Evolutionary conservation across 106 monocot species (phyloP).

Genomic region (Dendrobium nobile): DNA sequence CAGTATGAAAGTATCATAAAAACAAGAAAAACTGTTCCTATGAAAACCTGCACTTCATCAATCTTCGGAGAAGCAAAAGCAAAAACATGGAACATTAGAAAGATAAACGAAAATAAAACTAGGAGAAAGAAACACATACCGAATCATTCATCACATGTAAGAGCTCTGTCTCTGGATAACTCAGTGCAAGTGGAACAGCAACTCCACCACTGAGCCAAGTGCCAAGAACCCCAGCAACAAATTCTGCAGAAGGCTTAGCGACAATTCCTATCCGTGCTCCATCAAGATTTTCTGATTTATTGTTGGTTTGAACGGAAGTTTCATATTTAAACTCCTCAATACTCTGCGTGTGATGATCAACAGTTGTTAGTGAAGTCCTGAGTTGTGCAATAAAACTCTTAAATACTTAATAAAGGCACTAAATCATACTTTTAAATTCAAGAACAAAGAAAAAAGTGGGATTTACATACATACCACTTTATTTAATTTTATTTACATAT

Average conservation of each 20-base stretch:
- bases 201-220: slow-evolving; percentile 97
- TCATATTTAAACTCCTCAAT: not conserved
- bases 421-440: not conserved
- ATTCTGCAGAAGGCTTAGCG: slow-evolving; percentile 93
- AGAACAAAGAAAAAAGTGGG: not conserved
- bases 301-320: slow-evolving; percentile 18
- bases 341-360: not conserved
- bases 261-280: slow-evolving; percentile 84
- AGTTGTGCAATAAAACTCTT: not conserved
- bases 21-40: not conserved
- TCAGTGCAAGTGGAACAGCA: slow-evolving; percentile 93
- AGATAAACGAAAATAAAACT: not conserved
- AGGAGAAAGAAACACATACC: slow-evolving; percentile 22
- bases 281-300: slow-evolving; percentile 28
- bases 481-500: no score
- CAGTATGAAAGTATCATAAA: not conserved
- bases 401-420: not conserved
- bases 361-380: not conserved
- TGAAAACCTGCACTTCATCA: not conserved
- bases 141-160: slow-evolving; percentile 95
- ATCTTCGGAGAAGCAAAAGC: not conserved
- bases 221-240: slow-evolving; percentile 82
- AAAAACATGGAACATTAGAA: not conserved
- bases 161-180: slow-evolving; percentile 88
- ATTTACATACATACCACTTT: no score